Percentiles rank a stretch among this genome's conserved stretches.
These are phyloP conservation scores for Metschnikowia corniflorae DNA, from an alignment of 805 yeast genomes.

Conservation along the genomic window DNA sequence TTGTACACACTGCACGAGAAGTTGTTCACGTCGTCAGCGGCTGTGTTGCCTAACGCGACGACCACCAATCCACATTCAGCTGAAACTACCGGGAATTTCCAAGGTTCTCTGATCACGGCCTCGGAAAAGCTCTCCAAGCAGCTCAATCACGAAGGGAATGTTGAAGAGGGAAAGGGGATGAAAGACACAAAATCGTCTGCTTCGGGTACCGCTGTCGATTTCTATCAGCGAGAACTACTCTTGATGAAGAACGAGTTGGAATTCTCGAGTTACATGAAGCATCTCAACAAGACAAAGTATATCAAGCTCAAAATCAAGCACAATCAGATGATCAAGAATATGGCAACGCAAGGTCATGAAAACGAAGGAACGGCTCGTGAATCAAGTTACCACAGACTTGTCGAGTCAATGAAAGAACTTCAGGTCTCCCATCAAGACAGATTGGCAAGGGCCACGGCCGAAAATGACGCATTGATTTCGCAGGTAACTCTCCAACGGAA, in stretches of 20 bases:
- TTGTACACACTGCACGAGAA: conserved; percentile 32
- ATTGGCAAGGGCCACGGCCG: too few relatives aligned
- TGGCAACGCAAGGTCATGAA: neutral
- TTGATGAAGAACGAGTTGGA: conserved; percentile 58
- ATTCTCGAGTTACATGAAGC: conserved; percentile 51
- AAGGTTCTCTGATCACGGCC: conserved; percentile 10
- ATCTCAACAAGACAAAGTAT: conserved; percentile 27
- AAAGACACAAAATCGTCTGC: neutral
- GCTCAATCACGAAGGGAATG: conserved; percentile 6
- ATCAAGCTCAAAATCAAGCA: conserved; percentile 13
- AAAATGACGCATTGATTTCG: conserved; percentile 11
- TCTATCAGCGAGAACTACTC: conserved; percentile 56
- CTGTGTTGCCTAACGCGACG: conserved; percentile 1
- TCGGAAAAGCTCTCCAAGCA: conserved; percentile 13
- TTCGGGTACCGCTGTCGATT: conserved; percentile 32
- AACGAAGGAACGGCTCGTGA: neutral
- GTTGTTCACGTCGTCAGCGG: conserved; percentile 21
- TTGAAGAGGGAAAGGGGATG: neutral
- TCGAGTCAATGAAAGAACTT: neutral
- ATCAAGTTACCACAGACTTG: neutral
- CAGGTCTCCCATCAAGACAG: too few relatives aligned
- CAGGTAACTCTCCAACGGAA: conserved; percentile 8
- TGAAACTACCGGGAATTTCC: conserved; percentile 8
- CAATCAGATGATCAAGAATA: conserved; percentile 2
- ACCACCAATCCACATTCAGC: conserved; percentile 3